Evolutionary conservation across 345 rosid species (phyloP).

Genomic region (Crucihimalaya himalaica): DNA sequence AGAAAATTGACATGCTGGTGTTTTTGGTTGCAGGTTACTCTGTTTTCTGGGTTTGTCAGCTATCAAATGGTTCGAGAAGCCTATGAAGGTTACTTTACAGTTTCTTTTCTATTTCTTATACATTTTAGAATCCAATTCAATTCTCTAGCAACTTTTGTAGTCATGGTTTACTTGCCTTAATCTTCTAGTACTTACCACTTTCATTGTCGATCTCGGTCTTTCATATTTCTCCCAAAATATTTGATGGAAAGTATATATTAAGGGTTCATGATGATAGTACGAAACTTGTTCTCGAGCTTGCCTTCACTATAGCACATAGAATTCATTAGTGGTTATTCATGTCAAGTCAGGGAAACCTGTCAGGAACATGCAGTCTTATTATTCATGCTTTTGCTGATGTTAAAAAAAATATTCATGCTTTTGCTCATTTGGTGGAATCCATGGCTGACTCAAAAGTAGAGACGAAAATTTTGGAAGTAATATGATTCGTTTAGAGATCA

Average conservation of each 20-base stretch:
- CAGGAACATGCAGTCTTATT: neutral
- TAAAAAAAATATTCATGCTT: neutral
- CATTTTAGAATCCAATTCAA: neutral
- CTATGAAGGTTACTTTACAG: conserved; percentile 65
- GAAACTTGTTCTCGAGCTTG: neutral
- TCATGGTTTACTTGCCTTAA: neutral
- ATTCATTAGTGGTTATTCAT: neutral
- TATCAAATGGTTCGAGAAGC: conserved; percentile 99
- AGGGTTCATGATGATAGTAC: conserved; percentile 4
- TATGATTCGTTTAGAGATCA: neutral
- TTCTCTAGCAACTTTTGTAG: conserved; percentile 8
- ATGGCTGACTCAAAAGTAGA: neutral
- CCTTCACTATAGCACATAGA: neutral
- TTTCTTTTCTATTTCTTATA: neutral
- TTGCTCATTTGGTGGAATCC: conserved; percentile 4
- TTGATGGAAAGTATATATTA: neutral
- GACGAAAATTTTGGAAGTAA: neutral
- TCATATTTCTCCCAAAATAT: neutral
- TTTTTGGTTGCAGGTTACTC: conserved; percentile 75
- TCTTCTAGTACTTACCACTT: neutral
- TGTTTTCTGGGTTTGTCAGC: conserved; percentile 98
- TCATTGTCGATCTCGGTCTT: conserved; percentile 9
- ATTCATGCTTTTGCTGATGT: neutral
- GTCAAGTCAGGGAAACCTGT: conserved; percentile 12
- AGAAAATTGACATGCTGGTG: neutral